A percentile compares a stretch with the other conserved stretches of the same genome.
Conservation (phyloP, 257 asterid species). For the Nicotiana obtusifolia region DNA sequence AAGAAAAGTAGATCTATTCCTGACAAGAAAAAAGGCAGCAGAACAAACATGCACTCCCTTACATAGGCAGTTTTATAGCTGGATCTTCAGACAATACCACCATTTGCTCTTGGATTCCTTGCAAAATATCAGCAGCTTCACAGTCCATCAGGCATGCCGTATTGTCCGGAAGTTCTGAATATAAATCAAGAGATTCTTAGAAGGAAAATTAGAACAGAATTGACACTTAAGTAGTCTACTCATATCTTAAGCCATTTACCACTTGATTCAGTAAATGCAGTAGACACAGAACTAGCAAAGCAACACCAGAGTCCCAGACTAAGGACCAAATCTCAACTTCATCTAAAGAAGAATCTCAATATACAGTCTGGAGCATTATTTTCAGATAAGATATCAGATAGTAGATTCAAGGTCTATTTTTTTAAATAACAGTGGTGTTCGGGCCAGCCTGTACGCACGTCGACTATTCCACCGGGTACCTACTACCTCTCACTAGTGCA, state of each 20-base stretch:
- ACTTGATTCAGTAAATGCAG: background rate
- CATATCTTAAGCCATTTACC: background rate
- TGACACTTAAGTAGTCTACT: background rate
- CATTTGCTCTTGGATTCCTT: conserved; percentile 73
- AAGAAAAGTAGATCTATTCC: background rate
- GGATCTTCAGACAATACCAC: conserved; percentile 69
- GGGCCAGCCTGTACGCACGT: too few species aligned
- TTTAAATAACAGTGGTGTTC: too few species aligned
- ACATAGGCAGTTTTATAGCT: conserved; percentile 74
- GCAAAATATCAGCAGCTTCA: conserved; percentile 80
- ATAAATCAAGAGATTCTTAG: conserved; percentile 17
- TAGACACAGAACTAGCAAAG: background rate
- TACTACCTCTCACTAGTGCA: too few species aligned
- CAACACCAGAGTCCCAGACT: background rate
- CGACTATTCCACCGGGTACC: too few species aligned
- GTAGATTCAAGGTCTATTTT: background rate
- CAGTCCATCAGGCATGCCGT: conserved; percentile 78
- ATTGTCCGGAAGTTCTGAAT: conserved; percentile 56
- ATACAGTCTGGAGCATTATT: background rate
- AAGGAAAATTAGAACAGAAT: conserved; percentile 10
- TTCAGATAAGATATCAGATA: background rate
- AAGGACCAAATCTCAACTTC: background rate
- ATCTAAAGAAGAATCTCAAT: background rate
- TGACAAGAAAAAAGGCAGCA: conserved; percentile 7
- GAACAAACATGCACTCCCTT: conserved; percentile 29